phyloP scores from a whole-genome alignment of 176 grass and related monocot species.

The Calamus simplicifolius region DNA sequence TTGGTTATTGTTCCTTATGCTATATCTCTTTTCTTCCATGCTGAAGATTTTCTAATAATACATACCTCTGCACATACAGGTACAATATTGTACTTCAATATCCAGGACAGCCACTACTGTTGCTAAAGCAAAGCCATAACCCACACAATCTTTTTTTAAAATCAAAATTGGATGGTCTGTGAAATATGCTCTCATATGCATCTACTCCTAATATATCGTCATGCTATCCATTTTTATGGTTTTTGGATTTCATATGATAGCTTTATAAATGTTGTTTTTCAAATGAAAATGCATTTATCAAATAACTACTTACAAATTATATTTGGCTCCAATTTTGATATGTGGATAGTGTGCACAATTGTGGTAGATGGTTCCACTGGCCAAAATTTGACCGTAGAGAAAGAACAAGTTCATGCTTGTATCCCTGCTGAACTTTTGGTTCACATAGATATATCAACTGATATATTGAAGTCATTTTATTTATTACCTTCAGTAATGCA shows the following conservation, averaged over 20 bases:
- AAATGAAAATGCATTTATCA: too few relatives aligned
- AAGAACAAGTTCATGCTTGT: slow-evolving; percentile 31
- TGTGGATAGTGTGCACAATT: slow-evolving; percentile 1
- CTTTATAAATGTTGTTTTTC: too few relatives aligned
- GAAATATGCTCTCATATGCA: neutral
- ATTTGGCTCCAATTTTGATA: too few relatives aligned
- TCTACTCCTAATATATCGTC: neutral
- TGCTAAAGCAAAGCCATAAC: slow-evolving; percentile 12
- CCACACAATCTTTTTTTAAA: slow-evolving; percentile 12
- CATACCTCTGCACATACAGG: neutral
- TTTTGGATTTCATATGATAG: too few relatives aligned
- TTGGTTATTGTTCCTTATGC: too few relatives aligned
- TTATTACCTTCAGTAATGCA: slow-evolving; percentile 9
- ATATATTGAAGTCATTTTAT: slow-evolving; percentile 10
- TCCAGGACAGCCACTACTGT: slow-evolving; percentile 2
- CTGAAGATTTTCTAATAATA: neutral
- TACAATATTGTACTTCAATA: slow-evolving; percentile 5
- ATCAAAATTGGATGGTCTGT: slow-evolving; percentile 43
- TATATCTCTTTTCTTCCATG: neutral
- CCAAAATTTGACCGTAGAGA: slow-evolving; percentile 28
- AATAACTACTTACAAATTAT: too few relatives aligned
- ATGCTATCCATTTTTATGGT: too few relatives aligned
- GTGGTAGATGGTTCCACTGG: slow-evolving; percentile 44
- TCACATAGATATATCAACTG: slow-evolving; percentile 1
- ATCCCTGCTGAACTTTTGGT: slow-evolving; percentile 1